These are phyloP conservation scores for Tuber magnatum DNA, from an alignment of 495 filamentous ascomycete species.

Conservation along the genomic window DNA sequence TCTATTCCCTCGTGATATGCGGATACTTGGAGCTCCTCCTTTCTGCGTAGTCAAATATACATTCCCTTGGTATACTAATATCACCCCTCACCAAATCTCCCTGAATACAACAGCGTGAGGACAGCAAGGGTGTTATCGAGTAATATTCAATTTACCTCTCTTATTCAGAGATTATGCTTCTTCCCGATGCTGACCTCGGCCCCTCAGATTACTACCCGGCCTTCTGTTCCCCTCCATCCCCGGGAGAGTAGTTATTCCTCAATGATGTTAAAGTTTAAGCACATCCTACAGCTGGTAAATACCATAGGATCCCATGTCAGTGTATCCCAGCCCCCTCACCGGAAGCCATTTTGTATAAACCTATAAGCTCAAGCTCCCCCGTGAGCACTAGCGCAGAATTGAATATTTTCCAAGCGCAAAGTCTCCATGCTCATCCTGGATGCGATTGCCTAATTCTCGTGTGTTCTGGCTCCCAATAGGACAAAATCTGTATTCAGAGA, in stretches of 20 bases:
- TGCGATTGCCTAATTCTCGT: too few relatives aligned
- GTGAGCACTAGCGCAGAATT: neutral
- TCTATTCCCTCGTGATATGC: neutral
- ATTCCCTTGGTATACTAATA: neutral
- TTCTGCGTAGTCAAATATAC: too few relatives aligned
- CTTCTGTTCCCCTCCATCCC: too few relatives aligned
- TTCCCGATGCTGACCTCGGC: too few relatives aligned
- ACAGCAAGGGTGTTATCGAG: too few relatives aligned
- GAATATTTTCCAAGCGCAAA: neutral
- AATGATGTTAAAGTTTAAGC: neutral
- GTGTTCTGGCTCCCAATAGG: too few relatives aligned
- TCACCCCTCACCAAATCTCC: neutral
- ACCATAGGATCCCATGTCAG: too few relatives aligned
- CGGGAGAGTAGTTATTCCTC: neutral
- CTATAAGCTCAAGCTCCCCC: neutral
- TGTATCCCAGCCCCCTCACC: too few relatives aligned
- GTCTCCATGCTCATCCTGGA: too few relatives aligned
- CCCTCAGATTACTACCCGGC: too few relatives aligned
- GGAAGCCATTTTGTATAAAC: neutral
- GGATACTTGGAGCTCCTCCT: neutral
- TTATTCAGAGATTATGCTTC: neutral
- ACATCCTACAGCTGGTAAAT: too few relatives aligned
- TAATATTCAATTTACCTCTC: neutral
- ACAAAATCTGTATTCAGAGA: neutral
- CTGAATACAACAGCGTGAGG: neutral